Evolutionary conservation across 139 green algal genomes (phyloP).

Genomic region (Tetraselmis chui): DNA sequence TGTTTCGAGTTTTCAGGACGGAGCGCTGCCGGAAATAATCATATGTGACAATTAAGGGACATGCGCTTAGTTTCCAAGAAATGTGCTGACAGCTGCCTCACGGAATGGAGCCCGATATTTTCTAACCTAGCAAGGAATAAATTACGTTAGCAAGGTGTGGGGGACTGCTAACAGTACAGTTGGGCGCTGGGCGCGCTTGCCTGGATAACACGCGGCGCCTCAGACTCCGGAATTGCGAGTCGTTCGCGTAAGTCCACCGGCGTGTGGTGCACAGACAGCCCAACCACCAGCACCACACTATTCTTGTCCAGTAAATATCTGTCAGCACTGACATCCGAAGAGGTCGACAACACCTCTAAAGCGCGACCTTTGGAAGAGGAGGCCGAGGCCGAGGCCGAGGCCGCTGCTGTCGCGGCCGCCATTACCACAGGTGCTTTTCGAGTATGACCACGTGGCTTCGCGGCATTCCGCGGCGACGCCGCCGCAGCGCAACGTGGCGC

Average conservation of each 20-base stretch:
- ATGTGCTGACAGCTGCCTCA: background rate
- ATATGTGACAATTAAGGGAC: background rate
- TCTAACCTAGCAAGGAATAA: too few relatives aligned
- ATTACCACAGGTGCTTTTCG: too few relatives aligned
- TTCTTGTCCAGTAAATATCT: constrained; percentile 81
- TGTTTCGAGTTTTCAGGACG: too few relatives aligned
- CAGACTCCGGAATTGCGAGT: constrained; percentile 84
- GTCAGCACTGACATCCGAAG: background rate
- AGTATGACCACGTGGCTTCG: too few relatives aligned
- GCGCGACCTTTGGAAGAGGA: too few relatives aligned
- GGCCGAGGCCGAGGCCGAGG: too few relatives aligned
- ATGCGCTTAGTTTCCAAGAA: background rate
- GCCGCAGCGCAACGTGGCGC: too few relatives aligned
- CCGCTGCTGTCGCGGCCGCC: too few relatives aligned
- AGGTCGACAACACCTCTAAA: background rate
- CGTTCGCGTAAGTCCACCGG: constrained; percentile 96
- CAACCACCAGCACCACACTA: constrained; percentile 90
- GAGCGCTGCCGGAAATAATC: too few relatives aligned
- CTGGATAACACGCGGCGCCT: constrained; percentile 88
- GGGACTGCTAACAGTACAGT: background rate
- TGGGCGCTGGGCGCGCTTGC: background rate
- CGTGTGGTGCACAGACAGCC: constrained; percentile 89
- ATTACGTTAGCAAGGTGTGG: too few relatives aligned
- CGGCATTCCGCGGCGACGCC: too few relatives aligned
- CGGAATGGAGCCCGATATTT: too few relatives aligned